Evolutionary conservation across 2,329 filamentous ascomycete species (phyloP), one percentile per base, ranked within the genome.

Genomic region (Aspergillus fumigatiaffinis): DNA sequence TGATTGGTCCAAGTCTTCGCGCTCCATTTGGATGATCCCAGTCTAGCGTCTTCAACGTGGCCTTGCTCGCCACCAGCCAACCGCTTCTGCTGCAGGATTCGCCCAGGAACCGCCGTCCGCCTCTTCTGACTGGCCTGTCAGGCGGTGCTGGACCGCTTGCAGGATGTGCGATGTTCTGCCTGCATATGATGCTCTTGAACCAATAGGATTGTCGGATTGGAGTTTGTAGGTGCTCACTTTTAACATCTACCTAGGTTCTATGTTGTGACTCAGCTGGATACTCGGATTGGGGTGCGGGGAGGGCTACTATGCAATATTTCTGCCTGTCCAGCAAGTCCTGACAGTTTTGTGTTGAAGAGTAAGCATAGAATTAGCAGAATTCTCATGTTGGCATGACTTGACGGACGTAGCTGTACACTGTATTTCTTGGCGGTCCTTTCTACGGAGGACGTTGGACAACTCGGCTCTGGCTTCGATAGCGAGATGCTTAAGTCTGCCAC

Each of bases 31-130:
- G 20, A 50, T 55, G 32, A 57, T 52, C 52, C 57, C 52, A 50
- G 61, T 53, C 48, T 63, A 64, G 64, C 58, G 61, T 47, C 55
- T 50, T 55, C 64, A 64, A 66, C 64, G 63, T 66, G 64, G 64
- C 63, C 59, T 60, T 51, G 29, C 28, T 60, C 57, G 50, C 55
- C 53, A 56, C 62, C 62, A 63, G 57, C 61, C 46, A 62, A 55
- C 56, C 55, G 28, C 47, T 58, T 57, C 61, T 52, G 35, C 56
- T 52, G 50, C 44, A 52, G 26, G 54, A 59, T 64, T 60, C 59
- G 62, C 49, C 55, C 62, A 59, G 53, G 60, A 60, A 62, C 57
- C 60, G 58, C 54, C 60, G 25, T 44, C 46, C 42, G 47, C 56
- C 17, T 10, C 44, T 26, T 47, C 44, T 47, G 44, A 46, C 51